Evolutionary conservation across 2,329 filamentous ascomycete genomes (phyloP), one percentile per base, ranked within the genome.

Genomic region (Talaromyces sp.): DNA sequence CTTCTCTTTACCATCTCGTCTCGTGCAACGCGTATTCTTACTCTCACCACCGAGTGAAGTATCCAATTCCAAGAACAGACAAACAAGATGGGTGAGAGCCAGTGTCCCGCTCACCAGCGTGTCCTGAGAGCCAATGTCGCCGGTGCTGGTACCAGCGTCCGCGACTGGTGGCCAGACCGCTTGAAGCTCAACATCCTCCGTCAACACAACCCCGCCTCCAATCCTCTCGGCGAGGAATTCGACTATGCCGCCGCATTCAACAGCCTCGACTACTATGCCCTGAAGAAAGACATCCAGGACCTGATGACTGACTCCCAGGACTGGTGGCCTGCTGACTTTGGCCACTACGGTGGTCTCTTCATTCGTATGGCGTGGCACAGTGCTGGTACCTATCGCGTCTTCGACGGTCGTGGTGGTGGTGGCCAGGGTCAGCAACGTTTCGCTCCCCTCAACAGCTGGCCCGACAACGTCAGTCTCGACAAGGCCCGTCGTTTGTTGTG

Each of bases 291-390:
- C 74, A 78, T 93, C 7, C 71, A 81, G n/a, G 82, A 80, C 19
- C 74, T 93, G 72, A 89, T 92, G 88, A 93, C 90, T 60, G 87
- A 91, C 75, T 92, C 89, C 2, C 87, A 93, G 79, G 87, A 90
- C 47, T 92, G 86, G 86, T 93, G 90, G 90, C 90, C 90, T 0
- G 90, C 90, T 37, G 90, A 93, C 75, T 91, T 90, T 73, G 90
- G 90, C 64, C 89, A 92, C 83, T 93, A 93, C 71, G 90, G 90
- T 69, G 90, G 90, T 76, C 84, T 93, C 33, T 92, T 93, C 77
- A 84, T 93, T 74, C 89, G 90, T 65, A 88, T 93, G 88, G 88
- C 89, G 66, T 93, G 90, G 90, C 90, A 93, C 83, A 88, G 87
- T 69, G 86, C 90, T 31, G 90, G 90, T 67, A 93, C 90, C 60